These are phyloP conservation scores for Chlamydomonas applanata DNA, from an alignment of 139 green algal genomes.

Conservation along the genomic window DNA sequence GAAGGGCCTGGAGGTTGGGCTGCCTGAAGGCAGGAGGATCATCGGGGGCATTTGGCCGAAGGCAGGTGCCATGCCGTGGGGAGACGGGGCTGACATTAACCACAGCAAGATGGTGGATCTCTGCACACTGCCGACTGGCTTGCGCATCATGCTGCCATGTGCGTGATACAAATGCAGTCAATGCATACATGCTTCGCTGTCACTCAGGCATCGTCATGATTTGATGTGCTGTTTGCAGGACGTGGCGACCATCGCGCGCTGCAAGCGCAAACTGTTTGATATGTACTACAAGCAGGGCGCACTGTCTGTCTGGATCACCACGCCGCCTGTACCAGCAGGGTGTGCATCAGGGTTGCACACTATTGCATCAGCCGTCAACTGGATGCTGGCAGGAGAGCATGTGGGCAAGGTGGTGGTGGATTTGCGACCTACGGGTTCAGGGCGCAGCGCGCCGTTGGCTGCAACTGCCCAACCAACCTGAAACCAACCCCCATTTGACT, in stretches of 20 bases:
- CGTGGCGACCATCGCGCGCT: slow-evolving; percentile 12
- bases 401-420: slow-evolving; percentile 72
- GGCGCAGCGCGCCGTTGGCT: too few species aligned
- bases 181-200: not conserved
- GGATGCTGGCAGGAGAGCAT: slow-evolving; percentile 65
- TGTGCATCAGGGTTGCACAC: not conserved
- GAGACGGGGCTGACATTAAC: not conserved
- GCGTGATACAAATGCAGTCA: not conserved
- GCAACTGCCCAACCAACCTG: too few species aligned
- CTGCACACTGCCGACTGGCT: not conserved
- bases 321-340: slow-evolving; percentile 36
- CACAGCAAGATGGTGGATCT: not conserved
- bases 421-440: too few species aligned
- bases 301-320: slow-evolving; percentile 43
- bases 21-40: slow-evolving; percentile 26
- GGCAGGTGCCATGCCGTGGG: slow-evolving; percentile 9
- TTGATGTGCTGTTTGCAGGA: slow-evolving; percentile 17
- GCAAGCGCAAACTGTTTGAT: slow-evolving; percentile 42
- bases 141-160: not conserved
- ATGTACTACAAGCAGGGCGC: slow-evolving; percentile 16
- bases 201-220: not conserved
- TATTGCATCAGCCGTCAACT: slow-evolving; percentile 65
- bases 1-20: slow-evolving; percentile 22
- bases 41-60: slow-evolving; percentile 61
- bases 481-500: too few species aligned